Conservation (phyloP, 78 protist species). For the Dictyostelium brefeldianum region DNA sequence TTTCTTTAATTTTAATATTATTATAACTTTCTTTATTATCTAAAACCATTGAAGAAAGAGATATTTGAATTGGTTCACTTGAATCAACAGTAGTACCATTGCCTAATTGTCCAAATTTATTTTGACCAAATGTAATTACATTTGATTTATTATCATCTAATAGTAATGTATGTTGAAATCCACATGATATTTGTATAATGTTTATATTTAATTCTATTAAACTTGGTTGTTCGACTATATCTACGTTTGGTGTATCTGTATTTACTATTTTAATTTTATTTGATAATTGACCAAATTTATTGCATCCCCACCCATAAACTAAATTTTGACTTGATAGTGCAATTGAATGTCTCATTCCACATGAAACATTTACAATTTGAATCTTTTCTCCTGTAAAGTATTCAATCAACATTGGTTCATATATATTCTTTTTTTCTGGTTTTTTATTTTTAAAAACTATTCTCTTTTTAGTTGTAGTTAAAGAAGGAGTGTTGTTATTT, state of each 20-base stretch:
- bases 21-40: neutral
- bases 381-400: neutral
- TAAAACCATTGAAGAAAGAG: neutral
- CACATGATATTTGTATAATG: slow-evolving; percentile 13
- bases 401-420: neutral
- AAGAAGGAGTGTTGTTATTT: neutral
- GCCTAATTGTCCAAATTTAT: slow-evolving; percentile 56
- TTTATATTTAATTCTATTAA: neutral
- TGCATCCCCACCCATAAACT: slow-evolving; percentile 71
- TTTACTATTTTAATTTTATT: neutral
- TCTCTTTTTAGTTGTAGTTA: neutral
- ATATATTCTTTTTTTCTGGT: slow-evolving; percentile 4
- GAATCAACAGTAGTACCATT: slow-evolving; percentile 12
- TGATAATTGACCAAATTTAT: slow-evolving; percentile 72
- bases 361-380: neutral
- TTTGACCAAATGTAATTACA: slow-evolving; percentile 9
- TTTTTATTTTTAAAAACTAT: neutral
- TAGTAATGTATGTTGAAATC: slow-evolving; percentile 36
- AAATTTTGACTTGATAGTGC: neutral
- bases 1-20: neutral
- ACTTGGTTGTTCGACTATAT: neutral
- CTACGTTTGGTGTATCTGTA: neutral
- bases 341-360: slow-evolving; percentile 63
- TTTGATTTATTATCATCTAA: neutral
- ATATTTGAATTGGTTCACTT: neutral